phyloP scores from a whole-genome alignment of 208 protist species.

The Trypanosoma caninum region DNA sequence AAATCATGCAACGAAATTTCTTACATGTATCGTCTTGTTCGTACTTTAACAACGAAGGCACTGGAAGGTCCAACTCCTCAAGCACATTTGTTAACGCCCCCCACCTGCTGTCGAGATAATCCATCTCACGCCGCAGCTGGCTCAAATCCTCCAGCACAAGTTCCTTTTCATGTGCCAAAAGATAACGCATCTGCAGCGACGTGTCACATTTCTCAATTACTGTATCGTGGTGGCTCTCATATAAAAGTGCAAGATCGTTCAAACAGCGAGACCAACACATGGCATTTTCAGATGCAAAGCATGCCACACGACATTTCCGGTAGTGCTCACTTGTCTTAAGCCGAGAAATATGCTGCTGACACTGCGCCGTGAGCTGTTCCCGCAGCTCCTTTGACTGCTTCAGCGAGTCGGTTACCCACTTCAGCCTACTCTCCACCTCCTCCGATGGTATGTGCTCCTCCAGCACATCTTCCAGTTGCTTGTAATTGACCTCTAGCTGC shows the following conservation, averaged over 20 bases:
- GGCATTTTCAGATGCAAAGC: slow-evolving; percentile 34
- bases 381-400: slow-evolving; percentile 33
- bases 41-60: slow-evolving; percentile 11
- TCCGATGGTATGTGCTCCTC: slow-evolving; percentile 26
- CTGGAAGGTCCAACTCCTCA: slow-evolving; percentile 44
- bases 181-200: slow-evolving; percentile 61
- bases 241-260: slow-evolving; percentile 49
- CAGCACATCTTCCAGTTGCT: slow-evolving; percentile 40
- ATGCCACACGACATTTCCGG: slow-evolving; percentile 45
- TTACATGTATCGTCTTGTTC: slow-evolving; percentile 7
- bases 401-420: slow-evolving; percentile 26
- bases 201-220: slow-evolving; percentile 27
- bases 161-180: slow-evolving; percentile 59
- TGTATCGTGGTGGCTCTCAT: slow-evolving; percentile 49
- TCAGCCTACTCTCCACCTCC: slow-evolving; percentile 21
- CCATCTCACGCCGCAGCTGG: slow-evolving; percentile 49
- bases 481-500: slow-evolving; percentile 62
- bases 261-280: slow-evolving; percentile 60
- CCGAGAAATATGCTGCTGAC: slow-evolving; percentile 34
- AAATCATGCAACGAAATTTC: slow-evolving; percentile 11
- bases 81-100: slow-evolving; percentile 27
- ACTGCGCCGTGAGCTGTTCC: slow-evolving; percentile 33
- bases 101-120: slow-evolving; percentile 40
- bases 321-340: slow-evolving; percentile 51
- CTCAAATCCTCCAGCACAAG: slow-evolving; percentile 54